A percentile compares a stretch with the other conserved stretches of the same genome.
phyloP scores from a whole-genome alignment of 2,329 filamentous ascomycete genomes.

The Calonectria honghensis region DNA sequence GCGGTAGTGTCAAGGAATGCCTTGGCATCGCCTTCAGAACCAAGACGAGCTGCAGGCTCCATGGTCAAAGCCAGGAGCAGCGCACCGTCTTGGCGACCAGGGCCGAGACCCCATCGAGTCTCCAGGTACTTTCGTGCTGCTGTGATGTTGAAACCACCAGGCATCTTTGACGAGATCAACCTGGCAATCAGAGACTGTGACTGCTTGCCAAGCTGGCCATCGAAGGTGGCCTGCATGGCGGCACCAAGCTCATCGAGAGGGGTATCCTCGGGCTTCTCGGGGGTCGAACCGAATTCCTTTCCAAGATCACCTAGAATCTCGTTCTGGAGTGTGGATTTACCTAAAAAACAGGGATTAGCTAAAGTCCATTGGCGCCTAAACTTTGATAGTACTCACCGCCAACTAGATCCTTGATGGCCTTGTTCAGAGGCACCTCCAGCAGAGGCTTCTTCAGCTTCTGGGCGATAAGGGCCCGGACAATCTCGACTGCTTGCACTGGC shows the following conservation, averaged over 20 bases:
- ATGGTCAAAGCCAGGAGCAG: conserved; percentile 92
- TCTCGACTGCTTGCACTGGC: conserved; percentile 91
- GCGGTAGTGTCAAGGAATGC: conserved; percentile 90
- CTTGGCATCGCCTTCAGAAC: conserved; percentile 93
- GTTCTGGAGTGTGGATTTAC: conserved; percentile 98
- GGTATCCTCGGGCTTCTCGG: conserved; percentile 98
- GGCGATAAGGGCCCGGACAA: conserved; percentile 91
- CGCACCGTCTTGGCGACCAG: conserved; percentile 93
- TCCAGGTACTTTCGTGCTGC: conserved; percentile 96
- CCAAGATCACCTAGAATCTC: conserved; percentile 98
- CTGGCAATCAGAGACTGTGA: conserved; percentile 94
- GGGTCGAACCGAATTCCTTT: conserved; percentile 98
- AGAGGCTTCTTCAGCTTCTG: conserved; percentile 98
- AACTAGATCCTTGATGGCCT: conserved; percentile 98
- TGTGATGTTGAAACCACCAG: conserved; percentile 99
- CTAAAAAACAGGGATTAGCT: conserved; percentile 66
- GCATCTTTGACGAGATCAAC: conserved; percentile 99
- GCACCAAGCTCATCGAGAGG: conserved; percentile 96
- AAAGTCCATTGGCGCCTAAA: background rate
- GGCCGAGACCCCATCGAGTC: conserved; percentile 90
- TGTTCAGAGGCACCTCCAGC: conserved; percentile 90
- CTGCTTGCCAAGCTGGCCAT: conserved; percentile 97
- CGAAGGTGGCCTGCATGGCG: conserved; percentile 98
- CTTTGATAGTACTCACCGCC: conserved; percentile 81
- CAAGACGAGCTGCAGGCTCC: conserved; percentile 92